Evolutionary conservation across 345 rosid species (phyloP).

Genomic region (Kandelia obovata): DNA sequence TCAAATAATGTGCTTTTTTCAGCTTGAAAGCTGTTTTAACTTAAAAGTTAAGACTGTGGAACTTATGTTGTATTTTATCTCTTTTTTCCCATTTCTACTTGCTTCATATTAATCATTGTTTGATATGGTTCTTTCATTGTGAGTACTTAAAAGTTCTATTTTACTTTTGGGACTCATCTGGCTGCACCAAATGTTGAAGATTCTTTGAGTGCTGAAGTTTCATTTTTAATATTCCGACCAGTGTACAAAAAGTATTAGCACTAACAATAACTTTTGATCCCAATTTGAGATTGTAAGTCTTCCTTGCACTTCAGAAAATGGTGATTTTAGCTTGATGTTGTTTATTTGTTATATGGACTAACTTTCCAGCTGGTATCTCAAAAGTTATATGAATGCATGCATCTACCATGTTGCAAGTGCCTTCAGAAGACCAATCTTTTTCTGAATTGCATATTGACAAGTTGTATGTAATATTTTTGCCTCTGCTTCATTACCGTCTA

Average conservation of each 20-base stretch:
- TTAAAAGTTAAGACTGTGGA: neutral
- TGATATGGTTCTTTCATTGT: too few species aligned
- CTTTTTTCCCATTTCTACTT: neutral
- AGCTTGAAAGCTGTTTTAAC: neutral
- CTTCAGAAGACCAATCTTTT: neutral
- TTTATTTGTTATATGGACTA: neutral
- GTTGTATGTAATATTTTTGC: neutral
- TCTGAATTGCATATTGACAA: neutral
- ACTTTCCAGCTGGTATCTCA: too few species aligned
- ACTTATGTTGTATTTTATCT: neutral
- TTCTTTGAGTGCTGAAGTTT: too few species aligned
- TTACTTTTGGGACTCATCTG: too few species aligned
- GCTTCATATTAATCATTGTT: too few species aligned
- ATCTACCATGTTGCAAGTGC: neutral
- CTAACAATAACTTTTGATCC: too few species aligned
- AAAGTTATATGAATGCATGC: constrained; percentile 4
- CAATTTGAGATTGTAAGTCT: neutral
- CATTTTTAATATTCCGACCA: too few species aligned
- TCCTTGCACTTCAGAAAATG: neutral
- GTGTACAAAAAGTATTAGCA: too few species aligned
- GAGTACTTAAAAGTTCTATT: too few species aligned
- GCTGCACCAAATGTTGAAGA: too few species aligned
- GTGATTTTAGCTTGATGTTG: neutral
- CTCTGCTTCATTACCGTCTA: neutral
- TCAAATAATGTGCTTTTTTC: neutral